Evolutionary conservation across 2,329 filamentous ascomycete genomes (phyloP), one percentile per base, ranked within the genome.

Genomic region (Colletotrichum siamense): DNA sequence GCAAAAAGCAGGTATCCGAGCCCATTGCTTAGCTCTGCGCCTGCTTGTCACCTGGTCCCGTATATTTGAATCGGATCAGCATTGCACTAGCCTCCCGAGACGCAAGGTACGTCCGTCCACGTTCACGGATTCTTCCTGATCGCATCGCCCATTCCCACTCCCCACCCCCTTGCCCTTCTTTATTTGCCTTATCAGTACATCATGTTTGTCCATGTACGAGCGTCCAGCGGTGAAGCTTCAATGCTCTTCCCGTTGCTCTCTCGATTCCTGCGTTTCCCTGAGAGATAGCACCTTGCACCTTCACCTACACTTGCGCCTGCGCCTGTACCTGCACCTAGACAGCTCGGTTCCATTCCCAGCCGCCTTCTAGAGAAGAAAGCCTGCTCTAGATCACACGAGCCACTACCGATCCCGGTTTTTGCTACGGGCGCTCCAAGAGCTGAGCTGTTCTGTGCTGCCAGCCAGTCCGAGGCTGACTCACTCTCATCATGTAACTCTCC

Each of bases 11-110:
- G 75, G 36, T 57, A 68, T 71, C 71, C 55, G 75, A 75, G 67
- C 75, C 66, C 15, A 59, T 71, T 77, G 72, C 61, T 44, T 76
- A 77, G 75, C 66, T 77, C 62, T 75, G 26, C 39, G 24, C 52
- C 66, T 49, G 55, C 39, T 73, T 76, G 39, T 55, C 67, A 67
- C 67, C 69, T 74, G 74, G 76, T 77, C 76, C 74, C 62, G 76
- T 72, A 49, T 76, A 76, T 69, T 59, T 73, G 69, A 73, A 52
- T 69, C 74, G 69, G 76, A 77, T 77, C 74, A 77, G 76, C 74
- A 73, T 63, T 57, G 61, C 72, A 71, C 75, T 75, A 75, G 66
- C 24, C 66, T 71, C 32, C 72, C 71, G 61, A 77, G 67, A 77
- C 75, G 61, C 73, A 77, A 73, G 76, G 76, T 77, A 77, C 76